Evolutionary conservation across 139 green algal genomes (phyloP), one percentile per base, ranked within the genome.

Genomic region (Chlorella vulgaris): DNA sequence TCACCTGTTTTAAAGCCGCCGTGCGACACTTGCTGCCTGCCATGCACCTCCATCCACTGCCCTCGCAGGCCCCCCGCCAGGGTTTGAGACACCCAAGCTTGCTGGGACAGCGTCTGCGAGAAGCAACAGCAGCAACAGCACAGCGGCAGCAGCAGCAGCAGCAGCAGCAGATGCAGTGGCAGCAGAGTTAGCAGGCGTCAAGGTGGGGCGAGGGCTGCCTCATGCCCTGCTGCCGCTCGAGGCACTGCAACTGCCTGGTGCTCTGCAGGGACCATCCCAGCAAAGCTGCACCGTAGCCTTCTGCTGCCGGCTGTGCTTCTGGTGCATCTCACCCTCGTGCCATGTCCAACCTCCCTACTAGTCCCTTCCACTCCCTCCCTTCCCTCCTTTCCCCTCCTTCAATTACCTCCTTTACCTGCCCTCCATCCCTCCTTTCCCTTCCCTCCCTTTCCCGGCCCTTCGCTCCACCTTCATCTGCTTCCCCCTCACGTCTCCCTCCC

Each of bases 31-130:
- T n/a, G n/a, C n/a, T n/a, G n/a, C n/a, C n/a, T n/a, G n/a, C n/a
- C n/a, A n/a, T n/a, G n/a, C 47, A 58, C 47, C 47, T 10, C 47
- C 15, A 15, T 58, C 47, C n/a, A n/a, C 47, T 3, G 35, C 35
- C 67, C 26, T 1, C 26, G 73, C 70, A 74, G 82, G 68, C 35
- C 73, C 87, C 31, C 87, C 87, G 8, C 87, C 87, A 21, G 87
- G 87, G 4, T 91, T 91, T 42, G 82, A 81, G 66, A 7, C 69
- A n/a, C 42, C 42, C 26, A 13, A 78, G 70, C 51, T 31, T 47
- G 22, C n/a, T 85, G 22, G 39, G 51, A 35, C n/a, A 50, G 3
- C 78, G 78, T 24, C 67, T 86, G 76, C n/a, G n/a, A n/a, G n/a
- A n/a, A n/a, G 55, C 53, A 66, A 33, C 51, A 18, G 40, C 4